phyloP scores from a whole-genome alignment of 2,329 filamentous ascomycete genomes.

The Cordyceps farinosa region DNA sequence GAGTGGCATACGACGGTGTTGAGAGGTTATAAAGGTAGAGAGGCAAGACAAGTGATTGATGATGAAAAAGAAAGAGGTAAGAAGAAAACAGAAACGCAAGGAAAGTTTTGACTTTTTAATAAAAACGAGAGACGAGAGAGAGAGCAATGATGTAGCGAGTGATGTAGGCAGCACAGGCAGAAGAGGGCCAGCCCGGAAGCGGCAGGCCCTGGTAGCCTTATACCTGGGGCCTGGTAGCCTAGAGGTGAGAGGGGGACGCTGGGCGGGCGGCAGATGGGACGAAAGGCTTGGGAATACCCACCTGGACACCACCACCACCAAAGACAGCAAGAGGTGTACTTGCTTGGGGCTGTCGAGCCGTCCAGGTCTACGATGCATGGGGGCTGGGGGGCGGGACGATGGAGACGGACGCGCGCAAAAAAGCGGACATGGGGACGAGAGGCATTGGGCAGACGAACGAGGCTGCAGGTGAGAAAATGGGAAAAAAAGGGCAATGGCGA shows the following conservation, averaged over 20 bases:
- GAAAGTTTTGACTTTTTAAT: background rate
- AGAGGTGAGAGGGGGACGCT: background rate
- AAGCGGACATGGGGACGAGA: constrained; percentile 28
- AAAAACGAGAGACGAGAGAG: constrained; percentile 15
- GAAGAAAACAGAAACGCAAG: background rate
- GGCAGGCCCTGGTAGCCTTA: constrained; percentile 10
- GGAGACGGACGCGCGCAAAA: constrained; percentile 19
- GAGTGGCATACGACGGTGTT: background rate
- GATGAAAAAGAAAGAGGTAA: too few species aligned
- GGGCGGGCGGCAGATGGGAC: background rate
- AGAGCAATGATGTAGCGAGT: constrained; percentile 1
- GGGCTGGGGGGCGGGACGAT: constrained; percentile 6
- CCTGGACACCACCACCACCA: background rate
- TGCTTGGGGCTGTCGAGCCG: background rate
- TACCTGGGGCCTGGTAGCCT: constrained; percentile 9
- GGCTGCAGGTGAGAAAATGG: background rate
- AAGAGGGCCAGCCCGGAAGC: background rate
- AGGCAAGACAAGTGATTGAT: background rate
- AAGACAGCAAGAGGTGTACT: background rate
- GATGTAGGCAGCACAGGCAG: background rate
- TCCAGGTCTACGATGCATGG: constrained; percentile 12
- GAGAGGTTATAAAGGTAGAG: background rate
- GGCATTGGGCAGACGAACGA: background rate
- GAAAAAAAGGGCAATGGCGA: background rate
- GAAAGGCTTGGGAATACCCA: background rate